These are phyloP conservation scores for Mortierella alpina DNA, from an alignment of 192 early-diverging fungal species.

Conservation along the genomic window DNA sequence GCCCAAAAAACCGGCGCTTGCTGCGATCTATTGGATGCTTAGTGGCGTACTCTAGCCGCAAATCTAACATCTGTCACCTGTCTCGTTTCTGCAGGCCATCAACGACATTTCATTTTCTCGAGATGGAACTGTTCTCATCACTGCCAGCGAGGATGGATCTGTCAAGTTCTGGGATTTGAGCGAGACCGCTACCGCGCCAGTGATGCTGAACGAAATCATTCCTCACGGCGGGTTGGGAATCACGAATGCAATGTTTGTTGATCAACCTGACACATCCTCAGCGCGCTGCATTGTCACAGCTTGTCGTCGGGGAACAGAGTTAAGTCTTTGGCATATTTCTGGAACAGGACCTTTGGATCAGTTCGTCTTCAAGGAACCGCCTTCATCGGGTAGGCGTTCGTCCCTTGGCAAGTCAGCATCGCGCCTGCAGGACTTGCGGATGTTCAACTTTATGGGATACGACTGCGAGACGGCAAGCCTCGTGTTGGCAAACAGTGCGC, in stretches of 20 bases:
- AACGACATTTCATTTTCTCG: slow-evolving; percentile 57
- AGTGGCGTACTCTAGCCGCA: neutral
- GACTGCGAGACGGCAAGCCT: slow-evolving; percentile 49
- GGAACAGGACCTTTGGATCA: slow-evolving; percentile 35
- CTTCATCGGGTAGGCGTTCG: slow-evolving; percentile 41
- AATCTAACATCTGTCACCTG: neutral
- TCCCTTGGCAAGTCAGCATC: slow-evolving; percentile 46
- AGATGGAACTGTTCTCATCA: slow-evolving; percentile 56
- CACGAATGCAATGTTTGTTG: slow-evolving; percentile 37
- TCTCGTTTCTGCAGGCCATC: slow-evolving; percentile 32
- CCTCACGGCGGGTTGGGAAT: slow-evolving; percentile 49
- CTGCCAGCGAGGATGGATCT: slow-evolving; percentile 54
- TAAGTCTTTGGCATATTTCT: slow-evolving; percentile 52
- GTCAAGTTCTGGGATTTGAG: slow-evolving; percentile 52
- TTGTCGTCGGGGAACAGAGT: slow-evolving; percentile 50
- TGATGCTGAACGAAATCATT: slow-evolving; percentile 40
- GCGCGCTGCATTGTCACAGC: slow-evolving; percentile 54
- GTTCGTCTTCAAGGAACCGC: slow-evolving; percentile 56
- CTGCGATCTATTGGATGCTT: neutral
- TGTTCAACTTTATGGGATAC: slow-evolving; percentile 62
- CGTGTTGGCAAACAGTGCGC: slow-evolving; percentile 57
- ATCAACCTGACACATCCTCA: slow-evolving; percentile 20
- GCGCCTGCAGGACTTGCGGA: slow-evolving; percentile 48
- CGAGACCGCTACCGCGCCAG: neutral
- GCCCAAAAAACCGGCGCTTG: neutral